Evolutionary conservation across 139 green algal species (phyloP).

Genomic region (Coelastrella sp.): DNA sequence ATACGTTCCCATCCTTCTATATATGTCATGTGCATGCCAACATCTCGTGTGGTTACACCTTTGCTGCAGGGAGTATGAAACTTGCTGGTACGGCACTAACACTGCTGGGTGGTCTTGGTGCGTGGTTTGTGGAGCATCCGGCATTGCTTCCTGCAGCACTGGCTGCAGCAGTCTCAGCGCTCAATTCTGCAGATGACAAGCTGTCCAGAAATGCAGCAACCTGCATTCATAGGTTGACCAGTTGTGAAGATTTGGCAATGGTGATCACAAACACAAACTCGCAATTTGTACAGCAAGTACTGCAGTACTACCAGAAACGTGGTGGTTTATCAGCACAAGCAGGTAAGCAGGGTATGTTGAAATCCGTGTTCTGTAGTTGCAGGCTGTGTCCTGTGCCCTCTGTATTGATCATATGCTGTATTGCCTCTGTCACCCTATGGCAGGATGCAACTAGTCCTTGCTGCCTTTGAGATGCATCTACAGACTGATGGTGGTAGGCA

Average conservation of each 20-base stretch:
- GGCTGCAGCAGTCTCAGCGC: slow-evolving; percentile 36
- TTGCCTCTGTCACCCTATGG: too few relatives aligned
- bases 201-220: slow-evolving; percentile 73
- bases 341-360: not conserved
- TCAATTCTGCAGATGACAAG: slow-evolving; percentile 57
- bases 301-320: slow-evolving; percentile 44
- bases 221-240: slow-evolving; percentile 54
- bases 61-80: slow-evolving; percentile 56
- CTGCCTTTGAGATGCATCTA: too few relatives aligned
- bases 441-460: too few relatives aligned
- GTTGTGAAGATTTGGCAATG: slow-evolving; percentile 44
- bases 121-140: slow-evolving; percentile 48
- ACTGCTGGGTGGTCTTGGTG: slow-evolving; percentile 65
- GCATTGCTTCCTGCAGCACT: slow-evolving; percentile 49
- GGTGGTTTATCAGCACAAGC: slow-evolving; percentile 12
- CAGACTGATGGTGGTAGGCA: too few relatives aligned
- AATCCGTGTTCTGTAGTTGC: not conserved
- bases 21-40: too few relatives aligned
- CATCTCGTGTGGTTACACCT: not conserved
- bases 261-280: slow-evolving; percentile 43
- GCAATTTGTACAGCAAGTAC: slow-evolving; percentile 54
- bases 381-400: too few relatives aligned
- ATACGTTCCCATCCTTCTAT: too few relatives aligned
- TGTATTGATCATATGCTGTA: too few relatives aligned
- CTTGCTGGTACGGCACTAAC: slow-evolving; percentile 76